A percentile compares a stretch with the other conserved stretches of the same genome.
These are phyloP conservation scores for Leccinum pachyderme DNA, from an alignment of 1,284 basidiomycete species.

Conservation along the genomic window DNA sequence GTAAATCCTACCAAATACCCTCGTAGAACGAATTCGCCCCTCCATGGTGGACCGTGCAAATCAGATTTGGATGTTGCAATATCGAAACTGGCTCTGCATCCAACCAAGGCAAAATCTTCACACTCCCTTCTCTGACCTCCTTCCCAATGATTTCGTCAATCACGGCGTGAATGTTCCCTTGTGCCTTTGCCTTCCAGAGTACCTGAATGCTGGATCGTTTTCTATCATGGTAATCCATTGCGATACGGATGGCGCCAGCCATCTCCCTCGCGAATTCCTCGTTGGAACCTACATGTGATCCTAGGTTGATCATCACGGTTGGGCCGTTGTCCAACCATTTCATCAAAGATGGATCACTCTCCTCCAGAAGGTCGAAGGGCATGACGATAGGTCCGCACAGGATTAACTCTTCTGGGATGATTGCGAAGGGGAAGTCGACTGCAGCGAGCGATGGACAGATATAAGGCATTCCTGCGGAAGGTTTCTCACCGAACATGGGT, in stretches of 20 bases:
- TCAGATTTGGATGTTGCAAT: constrained; percentile 15
- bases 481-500: not conserved
- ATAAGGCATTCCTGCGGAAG: not conserved
- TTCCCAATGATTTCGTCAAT: constrained; percentile 4
- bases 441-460: constrained; percentile 7
- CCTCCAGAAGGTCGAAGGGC: constrained; percentile 9
- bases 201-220: not conserved
- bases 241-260: constrained; percentile 7
- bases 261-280: constrained; percentile 6
- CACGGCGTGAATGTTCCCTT: not conserved
- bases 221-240: constrained; percentile 6
- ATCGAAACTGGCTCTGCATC: constrained; percentile 11
- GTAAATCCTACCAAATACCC: constrained; percentile 10
- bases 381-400: constrained; percentile 10
- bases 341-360: constrained; percentile 9
- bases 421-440: not conserved
- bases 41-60: constrained; percentile 18
- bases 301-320: constrained; percentile 13
- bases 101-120: constrained; percentile 6
- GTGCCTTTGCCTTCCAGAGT: constrained; percentile 11
- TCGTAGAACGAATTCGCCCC: constrained; percentile 21
- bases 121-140: not conserved
- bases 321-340: constrained; percentile 16
- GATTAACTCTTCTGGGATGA: constrained; percentile 3
- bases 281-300: not conserved